These are phyloP conservation scores for Linum tenue DNA, from an alignment of 345 rosid species.

Conservation along the genomic window DNA sequence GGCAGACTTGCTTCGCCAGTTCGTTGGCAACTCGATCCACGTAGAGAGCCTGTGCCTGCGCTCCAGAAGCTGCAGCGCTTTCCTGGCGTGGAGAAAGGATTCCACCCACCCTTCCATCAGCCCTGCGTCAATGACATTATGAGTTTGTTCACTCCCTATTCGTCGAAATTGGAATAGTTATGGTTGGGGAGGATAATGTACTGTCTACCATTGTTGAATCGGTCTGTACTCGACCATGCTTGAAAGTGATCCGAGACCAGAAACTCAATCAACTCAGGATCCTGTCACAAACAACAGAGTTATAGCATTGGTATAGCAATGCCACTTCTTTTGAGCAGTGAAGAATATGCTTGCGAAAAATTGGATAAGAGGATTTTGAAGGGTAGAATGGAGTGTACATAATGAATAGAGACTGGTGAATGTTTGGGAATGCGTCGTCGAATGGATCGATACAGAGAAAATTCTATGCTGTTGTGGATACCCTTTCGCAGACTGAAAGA, in stretches of 20 bases:
- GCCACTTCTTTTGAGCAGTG: neutral
- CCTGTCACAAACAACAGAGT: slow-evolving; percentile 31
- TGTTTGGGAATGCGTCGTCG: slow-evolving; percentile 50
- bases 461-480: slow-evolving; percentile 52
- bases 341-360: neutral
- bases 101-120: slow-evolving; percentile 66
- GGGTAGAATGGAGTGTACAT: slow-evolving; percentile 23
- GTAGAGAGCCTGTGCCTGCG: slow-evolving; percentile 68
- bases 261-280: slow-evolving; percentile 81
- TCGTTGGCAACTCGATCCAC: slow-evolving; percentile 67
- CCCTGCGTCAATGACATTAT: slow-evolving; percentile 29
- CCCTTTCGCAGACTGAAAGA: slow-evolving; percentile 56
- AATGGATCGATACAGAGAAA: slow-evolving; percentile 71
- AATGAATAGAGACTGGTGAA: slow-evolving; percentile 56
- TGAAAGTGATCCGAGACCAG: slow-evolving; percentile 50
- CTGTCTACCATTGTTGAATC: slow-evolving; percentile 45
- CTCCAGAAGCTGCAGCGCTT: slow-evolving; percentile 56
- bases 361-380: neutral
- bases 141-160: neutral
- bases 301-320: neutral
- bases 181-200: neutral
- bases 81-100: slow-evolving; percentile 54
- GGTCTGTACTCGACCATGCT: slow-evolving; percentile 43
- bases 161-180: neutral
- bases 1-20: slow-evolving; percentile 51